Conservation (phyloP, 2,329 filamentous ascomycete genomes). For the Ceratocystis harringtonii region DNA sequence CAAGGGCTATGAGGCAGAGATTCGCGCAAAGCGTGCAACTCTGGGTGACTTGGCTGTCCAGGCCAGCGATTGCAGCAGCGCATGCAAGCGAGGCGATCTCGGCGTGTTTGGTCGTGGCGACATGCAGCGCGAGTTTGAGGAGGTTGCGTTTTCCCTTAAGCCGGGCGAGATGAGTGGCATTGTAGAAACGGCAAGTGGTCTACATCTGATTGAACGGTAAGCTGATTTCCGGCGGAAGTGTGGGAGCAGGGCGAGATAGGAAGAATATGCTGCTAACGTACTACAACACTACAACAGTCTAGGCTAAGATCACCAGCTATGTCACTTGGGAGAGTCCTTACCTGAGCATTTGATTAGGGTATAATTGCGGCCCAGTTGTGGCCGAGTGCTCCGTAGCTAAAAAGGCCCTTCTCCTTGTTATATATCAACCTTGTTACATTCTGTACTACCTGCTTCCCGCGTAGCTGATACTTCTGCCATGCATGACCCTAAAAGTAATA, state of each 20-base stretch:
- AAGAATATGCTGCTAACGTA: neutral
- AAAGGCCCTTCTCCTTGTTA: neutral
- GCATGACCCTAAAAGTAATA: neutral
- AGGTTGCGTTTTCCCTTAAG: conserved; percentile 80
- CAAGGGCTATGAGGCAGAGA: conserved; percentile 56
- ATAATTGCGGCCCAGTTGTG: neutral
- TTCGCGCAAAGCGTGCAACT: conserved; percentile 50
- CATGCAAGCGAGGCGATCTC: conserved; percentile 83
- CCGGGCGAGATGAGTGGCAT: conserved; percentile 74
- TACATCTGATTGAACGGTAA: conserved; percentile 92
- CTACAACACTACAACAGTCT: neutral
- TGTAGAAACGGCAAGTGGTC: conserved; percentile 81
- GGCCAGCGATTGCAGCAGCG: conserved; percentile 92
- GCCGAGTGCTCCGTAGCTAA: neutral
- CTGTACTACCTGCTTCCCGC: neutral
- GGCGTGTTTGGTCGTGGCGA: conserved; percentile 89
- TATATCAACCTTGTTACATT: neutral
- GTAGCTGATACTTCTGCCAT: neutral
- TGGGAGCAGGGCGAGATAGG: neutral
- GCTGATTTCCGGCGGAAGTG: conserved; percentile 13
- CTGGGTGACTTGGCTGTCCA: conserved; percentile 73
- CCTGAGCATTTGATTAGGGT: too few relatives aligned
- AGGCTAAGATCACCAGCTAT: neutral
- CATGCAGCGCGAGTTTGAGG: conserved; percentile 98
- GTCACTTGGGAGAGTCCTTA: too few relatives aligned